Base-by-base conservation (phyloP, 2,329 filamentous ascomycete species). In the Rasamsonia emersonii region DNA sequence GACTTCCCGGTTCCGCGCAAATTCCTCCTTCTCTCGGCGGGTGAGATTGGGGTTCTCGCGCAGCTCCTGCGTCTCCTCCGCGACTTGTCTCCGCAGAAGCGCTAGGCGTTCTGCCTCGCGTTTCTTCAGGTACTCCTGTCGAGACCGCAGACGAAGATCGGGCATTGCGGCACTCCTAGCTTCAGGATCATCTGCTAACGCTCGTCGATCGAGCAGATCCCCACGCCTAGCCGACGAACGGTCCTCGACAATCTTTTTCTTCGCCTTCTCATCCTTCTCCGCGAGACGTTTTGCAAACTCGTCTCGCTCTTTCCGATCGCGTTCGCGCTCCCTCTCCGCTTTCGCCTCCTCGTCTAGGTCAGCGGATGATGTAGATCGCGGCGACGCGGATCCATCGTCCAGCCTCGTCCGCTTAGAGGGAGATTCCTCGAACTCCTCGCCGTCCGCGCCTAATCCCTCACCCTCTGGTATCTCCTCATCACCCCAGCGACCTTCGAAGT, bases 111-210 rank as follows among this genome's bases (percentile, higher is more conserved):
- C 86, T 0, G 81, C 69, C 54, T 95, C 88, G 41, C 91, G 75
- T 66, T 98, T 96, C 59, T 86, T 86, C 18, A 98, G 69, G 52
- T 98, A 98, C 44, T 91, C 81, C 52, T 95, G 88, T 39, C 91
- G 76, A 3, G 88, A 93, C 18, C 86, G 75, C 50, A 91, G 70
- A 24, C 91, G 74, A 11, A 95, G 61, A 39, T 93, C 86, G 3
- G 79, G 77, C 54, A 94, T 71, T n/a, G 82, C 82, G 6, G 78
- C 77, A 40, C 70, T 70, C 36, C 81, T 70, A 5, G 80, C 75
- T 21, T 73, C 71, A 3, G 78, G 70, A 53, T 86, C 78, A 39
- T 82, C 77, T 8, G 76, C 78, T 36, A 83, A 56, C 2, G 71
- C 68, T 39, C 78, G 66, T 29, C 79, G 66, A 40, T 78, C 70